Percentiles rank a stretch among this genome's conserved stretches.
Evolutionary conservation across 805 yeast species (phyloP).

Genomic region (Scheffersomyces ergatensis): DNA sequence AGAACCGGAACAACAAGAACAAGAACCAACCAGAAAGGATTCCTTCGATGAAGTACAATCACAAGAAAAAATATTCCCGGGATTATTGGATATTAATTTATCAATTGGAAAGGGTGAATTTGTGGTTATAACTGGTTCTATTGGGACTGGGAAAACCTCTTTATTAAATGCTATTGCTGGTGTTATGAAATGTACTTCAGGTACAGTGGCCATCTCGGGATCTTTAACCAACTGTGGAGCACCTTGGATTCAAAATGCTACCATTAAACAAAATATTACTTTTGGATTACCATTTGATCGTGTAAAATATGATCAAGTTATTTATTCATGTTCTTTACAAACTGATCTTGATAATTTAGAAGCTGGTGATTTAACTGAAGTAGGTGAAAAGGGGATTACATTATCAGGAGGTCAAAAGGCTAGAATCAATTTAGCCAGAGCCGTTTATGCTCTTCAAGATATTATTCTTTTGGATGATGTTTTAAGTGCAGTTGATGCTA

Average conservation of each 20-base stretch:
- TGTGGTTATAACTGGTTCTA: slow-evolving; percentile 74
- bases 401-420: slow-evolving; percentile 91
- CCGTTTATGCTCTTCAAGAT: slow-evolving; percentile 68
- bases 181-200: slow-evolving; percentile 56
- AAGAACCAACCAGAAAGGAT: not conserved
- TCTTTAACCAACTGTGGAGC: slow-evolving; percentile 53
- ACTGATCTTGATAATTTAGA: slow-evolving; percentile 66
- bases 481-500: slow-evolving; percentile 81
- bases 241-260: slow-evolving; percentile 87
- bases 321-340: slow-evolving; percentile 64
- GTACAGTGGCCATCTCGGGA: slow-evolving; percentile 54
- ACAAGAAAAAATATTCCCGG: slow-evolving; percentile 28
- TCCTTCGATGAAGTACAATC: not conserved
- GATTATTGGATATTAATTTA: slow-evolving; percentile 52
- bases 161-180: slow-evolving; percentile 71
- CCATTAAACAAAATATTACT: slow-evolving; percentile 69
- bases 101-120: slow-evolving; percentile 63
- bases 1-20: slow-evolving; percentile 4
- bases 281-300: slow-evolving; percentile 61
- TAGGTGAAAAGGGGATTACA: slow-evolving; percentile 84
- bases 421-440: slow-evolving; percentile 73
- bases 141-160: slow-evolving; percentile 82
- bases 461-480: slow-evolving; percentile 76
- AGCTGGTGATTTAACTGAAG: slow-evolving; percentile 75
- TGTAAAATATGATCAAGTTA: slow-evolving; percentile 49